Base-by-base conservation (phyloP, 2,329 filamentous ascomycete genomes). In the Meredithiella fracta region DNA sequence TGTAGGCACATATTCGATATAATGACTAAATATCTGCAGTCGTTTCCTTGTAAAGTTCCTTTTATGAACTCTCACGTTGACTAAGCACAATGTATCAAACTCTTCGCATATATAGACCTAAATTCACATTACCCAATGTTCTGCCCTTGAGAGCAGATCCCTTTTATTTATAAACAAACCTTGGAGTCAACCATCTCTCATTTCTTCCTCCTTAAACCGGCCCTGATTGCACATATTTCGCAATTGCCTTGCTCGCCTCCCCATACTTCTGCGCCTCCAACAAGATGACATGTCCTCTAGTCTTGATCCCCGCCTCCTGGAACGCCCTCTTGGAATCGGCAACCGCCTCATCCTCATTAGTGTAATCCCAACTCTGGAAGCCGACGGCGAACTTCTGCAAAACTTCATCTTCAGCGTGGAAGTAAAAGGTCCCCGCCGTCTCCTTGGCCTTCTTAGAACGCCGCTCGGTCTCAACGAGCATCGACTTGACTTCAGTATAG, bases 401-500 rank as follows among this genome's bases (percentile, higher is more conserved):
- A 53, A 91, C 78, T 72, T 97, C 92, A 65, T 98, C 92, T 70
- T 98, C 92, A 0, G 89, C 85, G 67, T 98, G 92, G 73, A 97
- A 98, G 69, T 90, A 94, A 69, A 89, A 94, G 57, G 74, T 68
- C 4, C 34, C 38, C 5, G 49, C 22, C n/a, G 50, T 55, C 59
- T 55, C 58, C 66, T 78, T 81, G 60, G 74, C 78, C 69, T 78
- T 81, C 63, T 76, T 75, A 60, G 81, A 68, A 54, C 68, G 66
- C 40, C 65, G 65, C 51, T 56, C 54, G 9, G 57, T 53, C 55
- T 78, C 73, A 62, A 91, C 85, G 15, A 97, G 73, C 59, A 79
- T 80, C 1, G 89, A 95, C 63, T 82, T 82, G 29, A 96, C 79
- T 72, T 97, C 92, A 47, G 80, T 77, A 69, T 97, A 98, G n/a